Evolutionary conservation across 2,329 filamentous ascomycete genomes (phyloP).

Genomic region (Scortechinia acanthostroma): DNA sequence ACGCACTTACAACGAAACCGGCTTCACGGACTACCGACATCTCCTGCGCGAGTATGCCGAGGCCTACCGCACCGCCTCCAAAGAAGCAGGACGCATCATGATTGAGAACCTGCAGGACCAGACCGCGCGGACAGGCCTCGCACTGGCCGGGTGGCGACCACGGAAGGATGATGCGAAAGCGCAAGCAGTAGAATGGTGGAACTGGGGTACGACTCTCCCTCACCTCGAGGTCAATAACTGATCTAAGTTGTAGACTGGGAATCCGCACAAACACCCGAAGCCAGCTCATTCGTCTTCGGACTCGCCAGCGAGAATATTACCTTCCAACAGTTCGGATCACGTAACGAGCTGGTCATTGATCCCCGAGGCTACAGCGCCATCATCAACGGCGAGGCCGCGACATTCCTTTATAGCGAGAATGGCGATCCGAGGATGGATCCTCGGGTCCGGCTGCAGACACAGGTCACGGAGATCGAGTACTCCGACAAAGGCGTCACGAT

Average conservation of each 20-base stretch:
- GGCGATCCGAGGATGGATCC: too few relatives aligned
- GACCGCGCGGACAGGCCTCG: slow-evolving; percentile 48
- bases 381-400: slow-evolving; percentile 44
- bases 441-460: slow-evolving; percentile 48
- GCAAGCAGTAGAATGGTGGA: slow-evolving; percentile 55
- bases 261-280: slow-evolving; percentile 44
- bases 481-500: slow-evolving; percentile 41
- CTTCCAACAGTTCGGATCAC: slow-evolving; percentile 53
- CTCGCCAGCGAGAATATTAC: slow-evolving; percentile 49
- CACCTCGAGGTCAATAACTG: not conserved
- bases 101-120: slow-evolving; percentile 52
- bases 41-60: slow-evolving; percentile 41
- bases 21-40: slow-evolving; percentile 37
- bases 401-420: slow-evolving; percentile 44
- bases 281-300: slow-evolving; percentile 45
- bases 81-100: slow-evolving; percentile 48
- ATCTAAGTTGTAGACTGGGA: slow-evolving; percentile 40
- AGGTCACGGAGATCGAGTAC: slow-evolving; percentile 46
- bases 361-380: slow-evolving; percentile 53
- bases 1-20: slow-evolving; percentile 50
- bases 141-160: slow-evolving; percentile 55
- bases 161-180: slow-evolving; percentile 37
- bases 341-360: slow-evolving; percentile 54
- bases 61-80: slow-evolving; percentile 32
- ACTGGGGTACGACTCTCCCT: slow-evolving; percentile 11